Evolutionary conservation across 352 stramenopile genomes (phyloP).

Genomic region (Phytophthora citricola): DNA sequence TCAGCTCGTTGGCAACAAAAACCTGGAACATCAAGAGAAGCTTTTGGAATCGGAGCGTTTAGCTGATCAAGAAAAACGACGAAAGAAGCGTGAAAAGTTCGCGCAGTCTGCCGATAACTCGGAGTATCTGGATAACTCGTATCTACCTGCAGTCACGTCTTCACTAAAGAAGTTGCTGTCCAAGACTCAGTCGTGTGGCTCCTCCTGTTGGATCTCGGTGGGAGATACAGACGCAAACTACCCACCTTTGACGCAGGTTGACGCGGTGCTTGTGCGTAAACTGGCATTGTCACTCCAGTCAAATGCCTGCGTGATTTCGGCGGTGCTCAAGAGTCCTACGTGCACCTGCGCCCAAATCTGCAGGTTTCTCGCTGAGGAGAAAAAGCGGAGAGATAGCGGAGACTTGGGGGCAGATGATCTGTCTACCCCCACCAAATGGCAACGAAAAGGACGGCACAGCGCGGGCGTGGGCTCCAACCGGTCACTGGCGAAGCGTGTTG

Average conservation of each 20-base stretch:
- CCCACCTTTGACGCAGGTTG: slow-evolving; percentile 33
- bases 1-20: slow-evolving; percentile 67
- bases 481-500: slow-evolving; percentile 39
- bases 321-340: slow-evolving; percentile 44
- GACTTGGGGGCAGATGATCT: slow-evolving; percentile 16
- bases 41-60: slow-evolving; percentile 59
- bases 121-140: slow-evolving; percentile 79
- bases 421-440: slow-evolving; percentile 18
- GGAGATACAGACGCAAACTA: not conserved
- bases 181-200: slow-evolving; percentile 40
- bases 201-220: slow-evolving; percentile 48
- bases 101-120: slow-evolving; percentile 57
- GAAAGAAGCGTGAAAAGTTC: slow-evolving; percentile 48
- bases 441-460: slow-evolving; percentile 21
- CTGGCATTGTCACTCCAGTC: slow-evolving; percentile 44
- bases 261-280: slow-evolving; percentile 61
- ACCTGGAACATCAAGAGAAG: slow-evolving; percentile 64
- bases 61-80: slow-evolving; percentile 42
- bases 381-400: slow-evolving; percentile 31
- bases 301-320: slow-evolving; percentile 55
- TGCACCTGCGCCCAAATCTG: slow-evolving; percentile 43
- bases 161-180: slow-evolving; percentile 30
- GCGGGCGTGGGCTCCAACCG: slow-evolving; percentile 22
- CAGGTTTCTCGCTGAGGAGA: slow-evolving; percentile 38
- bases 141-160: slow-evolving; percentile 42